Evolutionary conservation across 768 basidiomycete genomes (phyloP).

Genomic region (Boletellus ananiceps): DNA sequence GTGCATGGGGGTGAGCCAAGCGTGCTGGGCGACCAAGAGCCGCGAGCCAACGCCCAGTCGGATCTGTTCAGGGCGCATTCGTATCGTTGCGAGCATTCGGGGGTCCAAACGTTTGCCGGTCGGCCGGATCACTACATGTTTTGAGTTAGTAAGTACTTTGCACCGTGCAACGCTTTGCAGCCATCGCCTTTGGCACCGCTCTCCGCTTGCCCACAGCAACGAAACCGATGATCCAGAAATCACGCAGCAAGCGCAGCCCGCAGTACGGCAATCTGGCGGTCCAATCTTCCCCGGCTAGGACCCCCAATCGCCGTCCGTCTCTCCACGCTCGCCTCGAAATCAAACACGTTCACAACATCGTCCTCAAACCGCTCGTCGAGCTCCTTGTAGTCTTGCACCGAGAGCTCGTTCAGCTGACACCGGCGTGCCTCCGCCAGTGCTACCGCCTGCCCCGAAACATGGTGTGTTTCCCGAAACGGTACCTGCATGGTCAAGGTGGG

Average conservation of each 20-base stretch:
- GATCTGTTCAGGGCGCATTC: no score
- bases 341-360: conserved; percentile 81
- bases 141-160: no score
- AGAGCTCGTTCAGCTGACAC: conserved; percentile 78
- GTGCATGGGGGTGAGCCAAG: no score
- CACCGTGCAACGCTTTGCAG: no score
- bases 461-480: conserved; percentile 98
- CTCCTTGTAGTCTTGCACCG: conserved; percentile 71
- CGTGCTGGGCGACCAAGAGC: no score
- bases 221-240: neutral
- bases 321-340: conserved; percentile 96
- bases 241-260: conserved; percentile 47
- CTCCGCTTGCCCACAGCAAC: no score
- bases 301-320: conserved; percentile 90
- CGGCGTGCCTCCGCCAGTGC: conserved; percentile 84
- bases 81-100: no score
- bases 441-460: conserved; percentile 94
- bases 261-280: conserved; percentile 78
- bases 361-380: conserved; percentile 75
- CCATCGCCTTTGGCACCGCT: no score
- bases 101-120: no score
- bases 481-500: conserved; percentile 46
- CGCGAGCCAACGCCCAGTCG: no score
- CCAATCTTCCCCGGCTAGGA: conserved; percentile 77
- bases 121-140: no score